Conservation (phyloP, 441 rosid genomes). For the Cnidoscolus chayamansa region DNA sequence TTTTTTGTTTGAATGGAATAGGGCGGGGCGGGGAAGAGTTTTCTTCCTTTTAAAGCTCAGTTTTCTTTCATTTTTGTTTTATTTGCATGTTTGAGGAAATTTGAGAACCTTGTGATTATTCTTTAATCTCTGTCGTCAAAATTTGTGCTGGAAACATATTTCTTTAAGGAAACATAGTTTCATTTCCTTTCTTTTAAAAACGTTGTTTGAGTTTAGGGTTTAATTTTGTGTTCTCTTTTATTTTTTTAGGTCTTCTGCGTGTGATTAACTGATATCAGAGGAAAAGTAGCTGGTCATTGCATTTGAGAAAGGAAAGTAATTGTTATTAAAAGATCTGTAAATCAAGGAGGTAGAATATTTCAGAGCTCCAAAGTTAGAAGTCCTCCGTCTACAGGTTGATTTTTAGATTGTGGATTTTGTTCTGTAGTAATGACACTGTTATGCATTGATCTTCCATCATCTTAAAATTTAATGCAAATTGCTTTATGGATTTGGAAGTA, state of each 20-base stretch:
- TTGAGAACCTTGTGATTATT: background rate
- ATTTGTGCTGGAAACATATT: no score
- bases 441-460: background rate
- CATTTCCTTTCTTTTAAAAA: background rate
- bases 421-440: constrained; percentile 16
- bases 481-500: constrained; percentile 54
- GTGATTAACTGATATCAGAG: constrained; percentile 26
- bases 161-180: no score
- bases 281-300: constrained; percentile 29
- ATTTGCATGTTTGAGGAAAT: background rate
- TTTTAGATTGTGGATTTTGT: background rate
- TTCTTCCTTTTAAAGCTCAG: background rate
- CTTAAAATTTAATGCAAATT: constrained; percentile 31
- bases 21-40: background rate
- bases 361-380: constrained; percentile 14
- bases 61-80: background rate
- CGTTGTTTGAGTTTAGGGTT: background rate
- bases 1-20: constrained; percentile 4
- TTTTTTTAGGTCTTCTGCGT: constrained; percentile 15
- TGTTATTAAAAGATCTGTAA: constrained; percentile 1
- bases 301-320: constrained; percentile 25
- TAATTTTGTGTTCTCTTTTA: background rate
- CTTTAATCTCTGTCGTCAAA: no score
- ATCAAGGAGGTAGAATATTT: constrained; percentile 19
- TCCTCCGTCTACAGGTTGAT: background rate